Evolutionary conservation across 768 basidiomycete species (phyloP).

Genomic region (Agaricus subrufescens): DNA sequence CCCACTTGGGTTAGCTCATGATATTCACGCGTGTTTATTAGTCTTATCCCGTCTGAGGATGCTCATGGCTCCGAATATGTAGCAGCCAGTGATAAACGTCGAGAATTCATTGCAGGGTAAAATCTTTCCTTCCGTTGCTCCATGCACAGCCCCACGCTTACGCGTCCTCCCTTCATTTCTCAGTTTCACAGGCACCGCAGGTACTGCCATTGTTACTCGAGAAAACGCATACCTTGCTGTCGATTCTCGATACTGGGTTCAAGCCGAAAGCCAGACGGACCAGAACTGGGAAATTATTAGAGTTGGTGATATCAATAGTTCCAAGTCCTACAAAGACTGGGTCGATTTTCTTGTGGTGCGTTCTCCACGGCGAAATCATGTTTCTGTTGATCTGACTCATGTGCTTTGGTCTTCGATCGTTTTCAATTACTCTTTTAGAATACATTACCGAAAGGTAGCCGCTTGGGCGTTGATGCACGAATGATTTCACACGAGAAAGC

Average conservation of each 20-base stretch:
- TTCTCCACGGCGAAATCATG: background rate
- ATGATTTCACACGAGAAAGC: slow-evolving; percentile 77
- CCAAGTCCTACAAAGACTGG: slow-evolving; percentile 80
- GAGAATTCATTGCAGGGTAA: slow-evolving; percentile 75
- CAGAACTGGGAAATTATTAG: slow-evolving; percentile 66
- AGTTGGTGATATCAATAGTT: slow-evolving; percentile 46
- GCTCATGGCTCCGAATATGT: slow-evolving; percentile 84
- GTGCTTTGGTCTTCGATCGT: background rate
- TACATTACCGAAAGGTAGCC: slow-evolving; percentile 37
- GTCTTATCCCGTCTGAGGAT: slow-evolving; percentile 75
- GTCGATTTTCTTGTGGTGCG: slow-evolving; percentile 39
- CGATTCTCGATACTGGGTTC: slow-evolving; percentile 82
- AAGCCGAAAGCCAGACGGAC: slow-evolving; percentile 69
- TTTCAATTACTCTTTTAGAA: slow-evolving; percentile 9
- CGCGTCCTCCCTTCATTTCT: background rate
- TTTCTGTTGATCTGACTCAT: background rate
- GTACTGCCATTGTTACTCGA: slow-evolving; percentile 65
- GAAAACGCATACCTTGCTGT: slow-evolving; percentile 68
- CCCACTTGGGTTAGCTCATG: background rate
- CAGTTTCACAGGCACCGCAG: slow-evolving; percentile 44
- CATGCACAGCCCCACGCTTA: too few species aligned
- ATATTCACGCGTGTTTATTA: slow-evolving; percentile 22
- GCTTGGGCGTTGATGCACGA: slow-evolving; percentile 81
- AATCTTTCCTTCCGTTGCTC: slow-evolving; percentile 17
- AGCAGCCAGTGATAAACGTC: slow-evolving; percentile 67